These are phyloP conservation scores for Podochytrium sp. DNA, from an alignment of 192 early-diverging fungal species.

Conservation along the genomic window DNA sequence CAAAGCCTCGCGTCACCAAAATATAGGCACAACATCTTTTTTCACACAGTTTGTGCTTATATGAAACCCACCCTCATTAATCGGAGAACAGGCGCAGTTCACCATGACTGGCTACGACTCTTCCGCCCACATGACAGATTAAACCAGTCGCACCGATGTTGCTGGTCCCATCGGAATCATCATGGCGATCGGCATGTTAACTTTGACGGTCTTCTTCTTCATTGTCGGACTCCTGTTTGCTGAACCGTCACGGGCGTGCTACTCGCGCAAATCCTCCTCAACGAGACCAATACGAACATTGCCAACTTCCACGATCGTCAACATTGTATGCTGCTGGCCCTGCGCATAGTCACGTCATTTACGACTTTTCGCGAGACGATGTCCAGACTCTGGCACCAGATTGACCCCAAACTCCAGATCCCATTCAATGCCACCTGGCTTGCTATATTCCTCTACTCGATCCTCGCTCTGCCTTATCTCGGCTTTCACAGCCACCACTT, in stretches of 20 bases:
- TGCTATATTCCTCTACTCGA: constrained; percentile 8
- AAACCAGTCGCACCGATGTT: constrained; percentile 36
- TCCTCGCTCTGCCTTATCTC: constrained; percentile 22
- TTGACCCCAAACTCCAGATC: constrained; percentile 31
- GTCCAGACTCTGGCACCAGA: constrained; percentile 21
- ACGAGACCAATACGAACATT: constrained; percentile 6
- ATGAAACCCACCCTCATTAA: no score
- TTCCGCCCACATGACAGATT: constrained; percentile 44
- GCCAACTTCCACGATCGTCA: constrained; percentile 30
- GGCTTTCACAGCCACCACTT: no score
- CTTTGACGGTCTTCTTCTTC: constrained; percentile 34
- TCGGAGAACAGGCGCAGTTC: constrained; percentile 25
- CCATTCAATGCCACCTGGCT: constrained; percentile 37
- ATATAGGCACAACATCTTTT: no score
- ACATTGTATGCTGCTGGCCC: constrained; percentile 31
- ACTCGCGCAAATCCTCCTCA: constrained; percentile 27
- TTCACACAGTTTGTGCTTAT: no score
- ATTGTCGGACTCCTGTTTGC: constrained; percentile 34
- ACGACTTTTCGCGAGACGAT: constrained; percentile 45
- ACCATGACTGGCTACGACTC: constrained; percentile 43
- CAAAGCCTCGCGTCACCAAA: no score
- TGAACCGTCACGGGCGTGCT: constrained; percentile 13
- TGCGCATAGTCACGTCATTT: constrained; percentile 40
- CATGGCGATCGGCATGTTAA: constrained; percentile 22
- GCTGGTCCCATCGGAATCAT: constrained; percentile 42